Percentiles rank a stretch among this genome's conserved stretches.
Conservation (phyloP, 2,329 filamentous ascomycete species). For the Parasarocladium wereldwijsianum region DNA sequence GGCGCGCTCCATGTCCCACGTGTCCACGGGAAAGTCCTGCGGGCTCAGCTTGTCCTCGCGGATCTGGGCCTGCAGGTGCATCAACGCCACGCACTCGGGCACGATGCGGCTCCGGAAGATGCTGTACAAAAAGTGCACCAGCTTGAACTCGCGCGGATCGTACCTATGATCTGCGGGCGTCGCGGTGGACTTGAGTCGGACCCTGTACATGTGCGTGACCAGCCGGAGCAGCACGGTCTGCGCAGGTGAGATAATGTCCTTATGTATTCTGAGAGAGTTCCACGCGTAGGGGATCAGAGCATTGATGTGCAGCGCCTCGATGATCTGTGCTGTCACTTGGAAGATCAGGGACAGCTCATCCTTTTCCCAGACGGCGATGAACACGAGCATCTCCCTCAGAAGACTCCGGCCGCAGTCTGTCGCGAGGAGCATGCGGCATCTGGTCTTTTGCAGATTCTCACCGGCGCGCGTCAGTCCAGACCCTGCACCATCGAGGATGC, state of each 20-base stretch:
- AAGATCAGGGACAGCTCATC: slow-evolving; percentile 89
- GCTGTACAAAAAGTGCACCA: slow-evolving; percentile 79
- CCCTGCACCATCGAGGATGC: slow-evolving; percentile 71
- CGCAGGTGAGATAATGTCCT: slow-evolving; percentile 90
- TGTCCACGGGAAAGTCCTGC: slow-evolving; percentile 81
- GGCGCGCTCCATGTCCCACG: slow-evolving; percentile 95
- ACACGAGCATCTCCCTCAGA: slow-evolving; percentile 79
- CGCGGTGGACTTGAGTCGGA: slow-evolving; percentile 17
- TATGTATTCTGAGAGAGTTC: slow-evolving; percentile 78
- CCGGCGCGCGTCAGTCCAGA: slow-evolving; percentile 51
- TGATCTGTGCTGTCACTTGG: slow-evolving; percentile 90
- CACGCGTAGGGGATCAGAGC: slow-evolving; percentile 85
- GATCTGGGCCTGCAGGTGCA: slow-evolving; percentile 85
- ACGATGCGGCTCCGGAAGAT: slow-evolving; percentile 88
- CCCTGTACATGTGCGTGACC: slow-evolving; percentile 75
- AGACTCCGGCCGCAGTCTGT: slow-evolving; percentile 84
- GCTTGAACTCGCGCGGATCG: slow-evolving; percentile 24
- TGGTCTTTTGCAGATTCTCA: slow-evolving; percentile 77
- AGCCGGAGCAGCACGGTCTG: slow-evolving; percentile 88
- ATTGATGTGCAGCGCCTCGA: slow-evolving; percentile 81
- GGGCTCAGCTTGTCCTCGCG: slow-evolving; percentile 60
- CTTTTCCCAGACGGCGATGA: slow-evolving; percentile 94
- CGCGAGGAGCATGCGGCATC: slow-evolving; percentile 79
- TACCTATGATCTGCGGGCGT: slow-evolving; percentile 1
- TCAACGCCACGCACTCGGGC: slow-evolving; percentile 85